Evolutionary conservation across 768 basidiomycete genomes (phyloP).

Genomic region (Scleroderma citrinum): DNA sequence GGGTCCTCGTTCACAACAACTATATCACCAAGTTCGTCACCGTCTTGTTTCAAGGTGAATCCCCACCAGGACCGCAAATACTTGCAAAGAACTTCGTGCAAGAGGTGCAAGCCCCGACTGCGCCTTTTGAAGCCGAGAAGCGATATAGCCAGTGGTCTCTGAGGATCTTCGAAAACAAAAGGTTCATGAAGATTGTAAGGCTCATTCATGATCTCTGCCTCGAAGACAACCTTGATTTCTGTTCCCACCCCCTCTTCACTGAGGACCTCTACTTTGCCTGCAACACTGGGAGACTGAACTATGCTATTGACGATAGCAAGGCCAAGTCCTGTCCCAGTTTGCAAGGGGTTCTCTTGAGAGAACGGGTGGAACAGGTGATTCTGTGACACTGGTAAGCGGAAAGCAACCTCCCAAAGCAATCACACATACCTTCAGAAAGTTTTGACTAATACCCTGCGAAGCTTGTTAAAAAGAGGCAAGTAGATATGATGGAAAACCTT

Average conservation of each 20-base stretch:
- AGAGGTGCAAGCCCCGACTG: slow-evolving; percentile 62
- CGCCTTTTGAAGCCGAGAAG: slow-evolving; percentile 65
- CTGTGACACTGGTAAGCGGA: slow-evolving; percentile 29
- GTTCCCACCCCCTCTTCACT: slow-evolving; percentile 88
- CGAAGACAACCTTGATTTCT: slow-evolving; percentile 83
- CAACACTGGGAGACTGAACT: slow-evolving; percentile 75
- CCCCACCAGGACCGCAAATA: slow-evolving; percentile 78
- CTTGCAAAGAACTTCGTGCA: slow-evolving; percentile 53
- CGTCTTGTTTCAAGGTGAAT: slow-evolving; percentile 42
- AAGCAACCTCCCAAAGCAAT: neutral
- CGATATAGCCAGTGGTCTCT: slow-evolving; percentile 48
- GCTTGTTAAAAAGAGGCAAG: slow-evolving; percentile 2
- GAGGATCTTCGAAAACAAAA: slow-evolving; percentile 38
- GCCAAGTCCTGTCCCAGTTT: slow-evolving; percentile 89
- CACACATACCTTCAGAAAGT: slow-evolving; percentile 71
- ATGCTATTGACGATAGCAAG: slow-evolving; percentile 95
- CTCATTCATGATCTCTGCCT: slow-evolving; percentile 55
- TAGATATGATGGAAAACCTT: slow-evolving; percentile 5
- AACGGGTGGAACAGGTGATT: slow-evolving; percentile 97
- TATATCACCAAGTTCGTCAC: slow-evolving; percentile 56
- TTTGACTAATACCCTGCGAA: slow-evolving; percentile 78
- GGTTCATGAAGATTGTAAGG: slow-evolving; percentile 38
- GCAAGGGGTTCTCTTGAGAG: slow-evolving; percentile 92
- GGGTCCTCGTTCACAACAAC: slow-evolving; percentile 79
- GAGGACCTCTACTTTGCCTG: slow-evolving; percentile 91